A percentile compares a stretch with the other conserved stretches of the same genome.
Evolutionary conservation across 345 rosid species (phyloP).

Genomic region (Linum trigynum): DNA sequence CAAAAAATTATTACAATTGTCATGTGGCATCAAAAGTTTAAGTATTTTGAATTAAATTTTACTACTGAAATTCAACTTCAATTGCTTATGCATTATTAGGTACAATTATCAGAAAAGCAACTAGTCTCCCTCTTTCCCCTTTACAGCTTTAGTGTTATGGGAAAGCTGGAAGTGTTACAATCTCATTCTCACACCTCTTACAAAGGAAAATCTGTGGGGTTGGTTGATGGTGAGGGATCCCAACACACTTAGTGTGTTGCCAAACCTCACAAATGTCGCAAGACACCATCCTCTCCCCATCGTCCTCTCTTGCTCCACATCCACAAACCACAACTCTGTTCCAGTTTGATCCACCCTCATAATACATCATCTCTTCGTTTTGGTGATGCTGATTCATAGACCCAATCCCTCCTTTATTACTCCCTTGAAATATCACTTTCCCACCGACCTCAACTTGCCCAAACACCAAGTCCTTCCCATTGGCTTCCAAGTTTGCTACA

Average conservation of each 20-base stretch:
- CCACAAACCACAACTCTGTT: conserved; percentile 40
- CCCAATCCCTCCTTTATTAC: conserved; percentile 15
- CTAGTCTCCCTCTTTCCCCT: neutral
- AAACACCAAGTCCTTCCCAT: conserved; percentile 31
- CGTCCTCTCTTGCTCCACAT: conserved; percentile 73
- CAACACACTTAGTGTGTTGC: conserved; percentile 79
- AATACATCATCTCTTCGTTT: conserved; percentile 7
- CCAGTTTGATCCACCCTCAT: conserved; percentile 19
- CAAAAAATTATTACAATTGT: no score
- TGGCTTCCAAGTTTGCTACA: conserved; percentile 27
- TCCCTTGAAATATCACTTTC: conserved; percentile 43
- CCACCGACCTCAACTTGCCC: conserved; percentile 37
- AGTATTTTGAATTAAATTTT: no score
- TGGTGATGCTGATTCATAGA: neutral
- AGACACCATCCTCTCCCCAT: conserved; percentile 69
- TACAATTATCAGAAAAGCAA: neutral
- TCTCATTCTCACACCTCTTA: conserved; percentile 70
- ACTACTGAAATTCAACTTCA: neutral
- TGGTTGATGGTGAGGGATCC: conserved; percentile 53
- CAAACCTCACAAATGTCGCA: conserved; percentile 88
- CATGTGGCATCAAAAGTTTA: no score
- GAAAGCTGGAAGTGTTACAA: conserved; percentile 43
- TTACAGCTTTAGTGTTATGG: conserved; percentile 16
- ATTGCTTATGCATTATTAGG: neutral
- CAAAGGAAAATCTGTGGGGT: conserved; percentile 73